These are phyloP conservation scores for Exobasidium cylindrosporum DNA, from an alignment of 1,284 basidiomycete species.

Conservation along the genomic window DNA sequence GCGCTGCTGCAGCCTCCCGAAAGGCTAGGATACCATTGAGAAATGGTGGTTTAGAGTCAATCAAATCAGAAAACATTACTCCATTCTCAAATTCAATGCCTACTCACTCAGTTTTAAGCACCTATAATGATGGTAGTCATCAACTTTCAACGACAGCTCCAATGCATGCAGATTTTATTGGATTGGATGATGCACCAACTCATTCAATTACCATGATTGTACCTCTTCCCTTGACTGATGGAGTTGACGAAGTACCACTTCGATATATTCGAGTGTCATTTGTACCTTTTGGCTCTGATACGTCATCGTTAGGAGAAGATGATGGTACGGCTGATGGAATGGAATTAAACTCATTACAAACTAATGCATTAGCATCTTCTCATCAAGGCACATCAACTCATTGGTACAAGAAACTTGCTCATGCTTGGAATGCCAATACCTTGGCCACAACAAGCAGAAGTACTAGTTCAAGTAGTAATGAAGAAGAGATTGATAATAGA, in stretches of 20 bases:
- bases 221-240: slow-evolving; percentile 29
- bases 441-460: neutral
- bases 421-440: slow-evolving; percentile 5
- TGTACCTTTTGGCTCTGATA: slow-evolving; percentile 7
- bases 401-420: slow-evolving; percentile 13
- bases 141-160: neutral
- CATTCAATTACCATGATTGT: slow-evolving; percentile 43
- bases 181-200: slow-evolving; percentile 28
- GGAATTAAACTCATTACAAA: neutral
- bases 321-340: neutral
- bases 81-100: neutral
- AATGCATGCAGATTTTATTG: slow-evolving; percentile 18
- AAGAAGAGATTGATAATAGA: neutral
- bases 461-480: neutral
- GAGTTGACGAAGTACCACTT: neutral
- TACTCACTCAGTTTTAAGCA: neutral
- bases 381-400: neutral
- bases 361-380: too few species aligned
- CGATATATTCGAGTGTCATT: slow-evolving; percentile 14
- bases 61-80: neutral
- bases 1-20: neutral
- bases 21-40: neutral
- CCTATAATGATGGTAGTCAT: neutral
- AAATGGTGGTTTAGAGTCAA: neutral
- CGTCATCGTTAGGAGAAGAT: neutral